These are phyloP conservation scores for Lactifluus subvellereus DNA, from an alignment of 768 basidiomycete species.

Conservation along the genomic window DNA sequence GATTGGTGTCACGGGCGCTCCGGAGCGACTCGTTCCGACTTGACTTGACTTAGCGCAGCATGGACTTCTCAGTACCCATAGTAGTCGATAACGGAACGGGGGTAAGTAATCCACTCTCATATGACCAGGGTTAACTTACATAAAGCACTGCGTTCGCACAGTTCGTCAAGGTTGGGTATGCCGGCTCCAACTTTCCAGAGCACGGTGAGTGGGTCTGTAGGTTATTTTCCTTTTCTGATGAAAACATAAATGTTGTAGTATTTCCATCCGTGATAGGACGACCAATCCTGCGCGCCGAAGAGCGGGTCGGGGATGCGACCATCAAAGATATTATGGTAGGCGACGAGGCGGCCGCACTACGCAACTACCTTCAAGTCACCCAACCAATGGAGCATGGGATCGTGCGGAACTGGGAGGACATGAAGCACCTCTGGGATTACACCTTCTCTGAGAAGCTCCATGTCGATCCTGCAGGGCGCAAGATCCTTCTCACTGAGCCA, in stretches of 20 bases:
- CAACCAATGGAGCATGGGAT: conserved; percentile 99
- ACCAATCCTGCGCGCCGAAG: no score
- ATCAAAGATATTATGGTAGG: conserved; percentile 42
- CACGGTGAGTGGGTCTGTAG: conserved; percentile 35
- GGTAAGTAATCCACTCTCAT: conserved; percentile 32
- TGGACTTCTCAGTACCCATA: conserved; percentile 32
- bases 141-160: conserved; percentile 25
- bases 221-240: background rate
- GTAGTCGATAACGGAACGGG: conserved; percentile 67
- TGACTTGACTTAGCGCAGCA: no score
- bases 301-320: no score
- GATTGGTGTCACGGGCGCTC: no score
- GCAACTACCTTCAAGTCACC: conserved; percentile 92
- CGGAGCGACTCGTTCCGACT: conserved; percentile 15
- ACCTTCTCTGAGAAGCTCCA: conserved; percentile 95
- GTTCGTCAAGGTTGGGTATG: conserved; percentile 58
- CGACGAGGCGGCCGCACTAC: conserved; percentile 90
- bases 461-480: conserved; percentile 79
- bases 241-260: conserved; percentile 41
- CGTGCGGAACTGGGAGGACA: conserved; percentile 98
- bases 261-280: conserved; percentile 37
- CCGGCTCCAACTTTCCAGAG: conserved; percentile 61
- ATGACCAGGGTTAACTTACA: background rate
- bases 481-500: conserved; percentile 93
- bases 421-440: conserved; percentile 97